These are phyloP conservation scores for Chenopodium suecicum DNA, from an alignment of 148 eudicot genomes.

Conservation along the genomic window DNA sequence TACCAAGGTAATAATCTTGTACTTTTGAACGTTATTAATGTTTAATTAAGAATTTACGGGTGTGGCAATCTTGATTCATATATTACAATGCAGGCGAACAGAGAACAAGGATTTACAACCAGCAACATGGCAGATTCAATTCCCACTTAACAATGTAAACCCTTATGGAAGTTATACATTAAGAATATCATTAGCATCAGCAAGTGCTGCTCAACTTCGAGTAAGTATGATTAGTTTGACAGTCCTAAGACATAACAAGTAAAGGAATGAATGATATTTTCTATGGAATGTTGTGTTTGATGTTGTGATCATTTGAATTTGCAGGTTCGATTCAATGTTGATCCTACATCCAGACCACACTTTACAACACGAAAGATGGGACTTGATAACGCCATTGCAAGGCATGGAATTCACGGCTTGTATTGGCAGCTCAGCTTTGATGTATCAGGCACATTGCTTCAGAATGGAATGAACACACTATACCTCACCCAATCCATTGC, in stretches of 20 bases:
- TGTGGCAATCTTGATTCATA: not conserved
- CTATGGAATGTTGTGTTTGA: not conserved
- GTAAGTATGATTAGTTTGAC: slow-evolving; percentile 20
- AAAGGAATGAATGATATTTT: not conserved
- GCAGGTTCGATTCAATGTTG: slow-evolving; percentile 31
- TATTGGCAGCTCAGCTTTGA: slow-evolving; percentile 14
- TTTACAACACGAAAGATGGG: slow-evolving; percentile 24
- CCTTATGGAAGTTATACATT: slow-evolving; percentile 38
- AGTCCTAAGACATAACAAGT: not conserved
- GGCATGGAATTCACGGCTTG: slow-evolving; percentile 35
- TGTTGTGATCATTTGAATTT: not conserved
- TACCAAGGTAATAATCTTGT: slow-evolving; percentile 35
- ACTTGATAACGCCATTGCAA: slow-evolving; percentile 31
- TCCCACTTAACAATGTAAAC: slow-evolving; percentile 28
- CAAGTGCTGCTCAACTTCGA: slow-evolving; percentile 38
- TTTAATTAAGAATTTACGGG: not conserved
- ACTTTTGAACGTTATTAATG: not conserved
- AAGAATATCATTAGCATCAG: slow-evolving; percentile 51
- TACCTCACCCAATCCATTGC: slow-evolving; percentile 24
- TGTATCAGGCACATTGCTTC: slow-evolving; percentile 19
- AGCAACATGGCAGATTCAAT: slow-evolving; percentile 56
- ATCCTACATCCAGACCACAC: not conserved
- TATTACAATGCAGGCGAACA: slow-evolving; percentile 34
- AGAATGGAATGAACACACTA: slow-evolving; percentile 28
- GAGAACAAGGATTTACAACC: slow-evolving; percentile 20